Evolutionary conservation across 2,329 filamentous ascomycete genomes (phyloP).

Genomic region (Thermothelomyces thermophilus): DNA sequence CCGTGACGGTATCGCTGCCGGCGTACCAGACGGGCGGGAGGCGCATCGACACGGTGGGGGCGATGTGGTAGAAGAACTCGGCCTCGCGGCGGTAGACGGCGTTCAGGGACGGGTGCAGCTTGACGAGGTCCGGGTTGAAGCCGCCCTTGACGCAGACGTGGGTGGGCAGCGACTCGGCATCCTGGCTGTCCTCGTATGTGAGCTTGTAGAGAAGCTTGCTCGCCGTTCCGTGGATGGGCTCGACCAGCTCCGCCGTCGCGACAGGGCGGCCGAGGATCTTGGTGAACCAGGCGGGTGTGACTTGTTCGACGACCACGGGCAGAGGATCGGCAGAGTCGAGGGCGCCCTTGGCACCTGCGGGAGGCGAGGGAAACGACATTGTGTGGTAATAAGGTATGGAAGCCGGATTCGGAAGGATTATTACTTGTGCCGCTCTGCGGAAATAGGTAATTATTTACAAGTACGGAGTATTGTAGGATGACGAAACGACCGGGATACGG

Average conservation of each 20-base stretch:
- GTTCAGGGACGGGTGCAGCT: constrained; percentile 16
- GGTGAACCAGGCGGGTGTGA: constrained; percentile 22
- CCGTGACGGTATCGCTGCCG: constrained; percentile 27
- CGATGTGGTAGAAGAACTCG: constrained; percentile 22
- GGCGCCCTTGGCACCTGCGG: constrained; percentile 6
- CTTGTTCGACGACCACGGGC: constrained; percentile 18
- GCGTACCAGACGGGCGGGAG: constrained; percentile 16
- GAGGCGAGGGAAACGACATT: constrained; percentile 5
- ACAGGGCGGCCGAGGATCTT: constrained; percentile 20
- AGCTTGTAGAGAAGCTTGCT: constrained; percentile 42
- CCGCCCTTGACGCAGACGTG: constrained; percentile 46
- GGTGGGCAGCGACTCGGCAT: constrained; percentile 6
- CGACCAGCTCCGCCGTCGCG: constrained; percentile 8
- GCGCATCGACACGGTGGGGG: constrained; percentile 23
- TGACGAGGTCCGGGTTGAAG: constrained; percentile 47
- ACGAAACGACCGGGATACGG: neutral
- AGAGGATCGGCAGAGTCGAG: constrained; percentile 19
- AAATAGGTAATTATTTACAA: neutral
- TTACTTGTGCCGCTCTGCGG: neutral
- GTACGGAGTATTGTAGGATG: neutral
- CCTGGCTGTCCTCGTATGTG: constrained; percentile 45
- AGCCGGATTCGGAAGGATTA: neutral
- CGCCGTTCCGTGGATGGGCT: constrained; percentile 20
- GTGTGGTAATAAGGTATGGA: neutral
- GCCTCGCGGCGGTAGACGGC: constrained; percentile 27